phyloP scores from a whole-genome alignment of 2,329 filamentous ascomycete species.

The Tricladium varicosporioides region DNA sequence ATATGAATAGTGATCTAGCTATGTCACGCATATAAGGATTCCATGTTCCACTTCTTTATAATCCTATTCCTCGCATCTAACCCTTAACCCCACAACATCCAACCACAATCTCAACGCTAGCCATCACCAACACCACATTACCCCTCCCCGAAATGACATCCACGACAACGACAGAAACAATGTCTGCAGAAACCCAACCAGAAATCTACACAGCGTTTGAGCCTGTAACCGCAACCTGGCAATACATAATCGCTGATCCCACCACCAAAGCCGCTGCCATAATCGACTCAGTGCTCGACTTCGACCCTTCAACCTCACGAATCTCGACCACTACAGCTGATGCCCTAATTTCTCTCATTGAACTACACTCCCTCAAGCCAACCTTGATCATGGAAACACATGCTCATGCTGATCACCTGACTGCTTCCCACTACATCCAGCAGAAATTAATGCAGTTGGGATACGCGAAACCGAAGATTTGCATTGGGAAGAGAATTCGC shows the following conservation, averaged over 20 bases:
- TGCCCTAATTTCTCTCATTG: constrained; percentile 43
- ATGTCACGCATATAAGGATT: too few relatives aligned
- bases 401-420: constrained; percentile 59
- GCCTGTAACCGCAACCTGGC: constrained; percentile 3
- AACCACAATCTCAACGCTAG: too few relatives aligned
- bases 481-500: constrained; percentile 54
- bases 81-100: too few relatives aligned
- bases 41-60: too few relatives aligned
- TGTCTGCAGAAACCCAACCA: not conserved
- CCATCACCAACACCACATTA: too few relatives aligned
- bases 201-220: not conserved
- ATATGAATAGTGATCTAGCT: too few relatives aligned
- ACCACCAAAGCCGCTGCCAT: constrained; percentile 48
- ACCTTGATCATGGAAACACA: constrained; percentile 60
- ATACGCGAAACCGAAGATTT: constrained; percentile 40
- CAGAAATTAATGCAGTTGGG: constrained; percentile 33
- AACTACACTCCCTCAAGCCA: constrained; percentile 46
- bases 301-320: constrained; percentile 41
- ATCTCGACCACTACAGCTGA: constrained; percentile 55
- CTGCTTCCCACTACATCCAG: constrained; percentile 57
- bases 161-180: too few relatives aligned
- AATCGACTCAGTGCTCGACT: constrained; percentile 63
- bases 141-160: too few relatives aligned
- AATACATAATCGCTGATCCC: constrained; percentile 40
- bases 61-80: too few relatives aligned